Base-by-base conservation (phyloP, 306 rosid species). In the Lathyrus tuberosus region DNA sequence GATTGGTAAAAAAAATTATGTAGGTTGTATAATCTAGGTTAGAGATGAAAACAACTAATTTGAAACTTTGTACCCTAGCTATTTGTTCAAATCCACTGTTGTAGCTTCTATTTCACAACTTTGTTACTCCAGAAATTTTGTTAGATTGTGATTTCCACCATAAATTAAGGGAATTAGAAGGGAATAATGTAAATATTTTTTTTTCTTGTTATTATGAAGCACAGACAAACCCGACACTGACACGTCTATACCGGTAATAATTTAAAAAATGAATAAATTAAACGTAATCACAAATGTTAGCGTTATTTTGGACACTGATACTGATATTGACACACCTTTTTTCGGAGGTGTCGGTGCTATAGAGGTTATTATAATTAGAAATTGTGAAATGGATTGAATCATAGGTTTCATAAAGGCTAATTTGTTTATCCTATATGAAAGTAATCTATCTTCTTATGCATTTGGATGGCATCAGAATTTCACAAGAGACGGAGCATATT, bases 401-500 rank as follows among this genome's bases (percentile, higher is more conserved):
- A 20, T 20, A 20, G 22, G 53, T 51, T 64, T 58, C 31, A 42
- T 26, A 30, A 11, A 44, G 60, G 20, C 43, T 70, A 33, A 41
- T 51, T 62, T 10, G 24, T 28, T 44, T 26, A 22, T 47, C 35
- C 56, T 47, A 46, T 56, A 40, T 44, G 67, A 62, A 74, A 40
- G 52, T 69, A 13, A 59, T 35, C 47, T 5, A 14, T 70, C 2
- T 18, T 49, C 22, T 41, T 30, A 58, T 33, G n/a, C 13, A 38
- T 33, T 65, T 69, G 62, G 73, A 35, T 71, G 71, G 35, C 46
- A 53, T 72, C 86, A 85, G 92, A 78, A 43, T 66, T 51, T 78
- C 81, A 16, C 84, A 82, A 81, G 87, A 73, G 75, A 76, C 18
- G 77, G 82, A 78, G 57, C 54, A 17, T 67, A 62, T 49, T 41